Percentiles rank a stretch among this genome's conserved stretches.
phyloP scores from a whole-genome alignment of 169 alveolate genomes.

The Eimeria mitis region DNA sequence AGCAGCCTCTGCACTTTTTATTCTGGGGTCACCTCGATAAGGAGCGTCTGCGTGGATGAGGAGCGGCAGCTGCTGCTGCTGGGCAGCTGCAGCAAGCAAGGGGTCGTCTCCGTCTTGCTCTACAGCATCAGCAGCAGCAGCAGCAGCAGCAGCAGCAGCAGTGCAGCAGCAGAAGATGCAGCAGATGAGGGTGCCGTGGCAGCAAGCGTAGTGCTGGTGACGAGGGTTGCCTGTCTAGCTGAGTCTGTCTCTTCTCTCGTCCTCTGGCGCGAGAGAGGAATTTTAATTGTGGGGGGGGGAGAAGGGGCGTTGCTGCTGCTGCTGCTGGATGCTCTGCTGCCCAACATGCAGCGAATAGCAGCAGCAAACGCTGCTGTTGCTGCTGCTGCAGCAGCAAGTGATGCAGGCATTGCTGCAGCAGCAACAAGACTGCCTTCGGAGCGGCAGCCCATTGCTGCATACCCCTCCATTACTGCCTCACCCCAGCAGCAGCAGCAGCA shows the following conservation, averaged over 20 bases:
- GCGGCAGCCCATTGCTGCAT: not conserved
- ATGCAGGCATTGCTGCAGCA: not conserved
- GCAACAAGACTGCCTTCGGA: not conserved
- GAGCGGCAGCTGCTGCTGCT: conserved; percentile 53
- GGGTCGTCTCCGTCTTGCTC: conserved; percentile 23
- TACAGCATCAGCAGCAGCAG: conserved; percentile 35
- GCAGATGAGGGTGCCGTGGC: not conserved
- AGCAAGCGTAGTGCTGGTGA: not conserved
- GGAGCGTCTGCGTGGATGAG: conserved; percentile 31
- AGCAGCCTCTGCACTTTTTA: not conserved
- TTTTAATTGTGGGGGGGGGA: conserved; percentile 40
- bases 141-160: conserved; percentile 50
- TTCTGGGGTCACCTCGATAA: conserved; percentile 50
- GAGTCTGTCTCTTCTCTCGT: conserved; percentile 42
- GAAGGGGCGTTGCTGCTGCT: conserved; percentile 74
- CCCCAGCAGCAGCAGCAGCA: conserved; percentile 25
- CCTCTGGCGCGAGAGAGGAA: not conserved
- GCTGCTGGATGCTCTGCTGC: conserved; percentile 47
- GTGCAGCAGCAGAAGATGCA: conserved; percentile 39
- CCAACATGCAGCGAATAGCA: not conserved
- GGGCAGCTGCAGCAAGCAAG: conserved; percentile 53
- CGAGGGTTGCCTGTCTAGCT: conserved; percentile 11
- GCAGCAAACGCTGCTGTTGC: not conserved
- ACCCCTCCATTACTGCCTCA: not conserved
- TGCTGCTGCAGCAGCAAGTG: not conserved